phyloP scores from a whole-genome alignment of 208 protist species.

The Trypanosoma cruzi region DNA sequence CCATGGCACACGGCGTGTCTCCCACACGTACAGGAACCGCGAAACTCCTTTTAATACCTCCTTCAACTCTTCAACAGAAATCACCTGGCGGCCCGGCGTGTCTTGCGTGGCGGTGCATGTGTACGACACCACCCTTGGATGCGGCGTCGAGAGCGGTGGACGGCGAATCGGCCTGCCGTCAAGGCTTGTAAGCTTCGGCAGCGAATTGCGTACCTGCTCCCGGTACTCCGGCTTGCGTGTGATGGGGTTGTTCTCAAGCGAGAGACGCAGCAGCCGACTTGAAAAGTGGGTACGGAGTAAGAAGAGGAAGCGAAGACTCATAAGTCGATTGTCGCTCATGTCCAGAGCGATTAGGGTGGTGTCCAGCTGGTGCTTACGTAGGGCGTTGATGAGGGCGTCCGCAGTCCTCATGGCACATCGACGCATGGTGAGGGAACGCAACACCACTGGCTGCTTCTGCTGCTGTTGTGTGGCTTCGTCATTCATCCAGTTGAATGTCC shows the following conservation, averaged over 20 bases:
- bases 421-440: constrained; percentile 54
- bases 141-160: constrained; percentile 64
- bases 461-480: constrained; percentile 1
- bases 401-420: constrained; percentile 59
- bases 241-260: constrained; percentile 74
- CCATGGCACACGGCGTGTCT: constrained; percentile 73
- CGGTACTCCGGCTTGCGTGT: constrained; percentile 89
- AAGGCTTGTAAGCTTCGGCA: constrained; percentile 77
- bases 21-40: constrained; percentile 75
- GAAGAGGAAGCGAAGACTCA: constrained; percentile 82
- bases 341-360: constrained; percentile 70
- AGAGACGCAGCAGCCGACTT: constrained; percentile 74
- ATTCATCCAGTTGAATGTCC: constrained; percentile 42
- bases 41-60: constrained; percentile 57
- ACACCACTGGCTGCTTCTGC: constrained; percentile 14
- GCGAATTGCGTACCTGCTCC: constrained; percentile 76
- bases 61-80: constrained; percentile 27
- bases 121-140: constrained; percentile 46
- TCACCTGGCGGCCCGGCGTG: not conserved
- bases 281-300: constrained; percentile 65
- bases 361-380: constrained; percentile 60
- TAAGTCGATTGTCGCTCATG: constrained; percentile 74
- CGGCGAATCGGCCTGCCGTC: constrained; percentile 80
- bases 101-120: constrained; percentile 10
- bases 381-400: constrained; percentile 56